Conservation (phyloP, 2,329 filamentous ascomycete species). For the Botrytis tulipae region DNA sequence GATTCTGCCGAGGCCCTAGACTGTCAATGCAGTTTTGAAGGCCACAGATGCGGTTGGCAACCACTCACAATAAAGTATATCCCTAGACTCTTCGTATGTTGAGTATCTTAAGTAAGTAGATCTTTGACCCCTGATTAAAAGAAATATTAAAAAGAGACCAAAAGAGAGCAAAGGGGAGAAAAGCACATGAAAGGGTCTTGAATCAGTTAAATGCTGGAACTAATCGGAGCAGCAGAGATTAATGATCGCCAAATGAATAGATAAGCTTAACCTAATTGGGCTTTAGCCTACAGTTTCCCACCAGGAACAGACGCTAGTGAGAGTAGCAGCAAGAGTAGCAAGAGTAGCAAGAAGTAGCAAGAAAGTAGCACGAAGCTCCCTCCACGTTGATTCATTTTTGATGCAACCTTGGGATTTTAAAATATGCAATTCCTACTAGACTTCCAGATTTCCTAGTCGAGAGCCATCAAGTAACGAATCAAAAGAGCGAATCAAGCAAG, state of each 20-base stretch:
- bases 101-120: background rate
- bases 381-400: background rate
- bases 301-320: background rate
- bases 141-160: background rate
- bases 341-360: too few relatives aligned
- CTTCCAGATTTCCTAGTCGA: too few relatives aligned
- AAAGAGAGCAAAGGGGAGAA: background rate
- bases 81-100: background rate
- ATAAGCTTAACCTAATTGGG: background rate
- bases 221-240: background rate
- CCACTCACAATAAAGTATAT: background rate
- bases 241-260: background rate
- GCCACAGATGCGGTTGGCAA: background rate
- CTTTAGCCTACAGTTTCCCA: background rate
- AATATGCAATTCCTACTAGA: background rate
- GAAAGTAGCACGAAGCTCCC: background rate
- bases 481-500: background rate
- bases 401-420: background rate
- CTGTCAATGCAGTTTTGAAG: background rate
- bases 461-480: background rate
- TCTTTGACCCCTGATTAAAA: background rate
- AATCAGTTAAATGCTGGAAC: background rate
- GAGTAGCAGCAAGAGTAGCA: background rate
- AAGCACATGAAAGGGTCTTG: background rate
- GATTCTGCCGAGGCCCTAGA: background rate